Percentiles rank a stretch among this genome's conserved stretches.
phyloP scores from a whole-genome alignment of 106 monocot genomes.

The Platanthera guangdongensis region DNA sequence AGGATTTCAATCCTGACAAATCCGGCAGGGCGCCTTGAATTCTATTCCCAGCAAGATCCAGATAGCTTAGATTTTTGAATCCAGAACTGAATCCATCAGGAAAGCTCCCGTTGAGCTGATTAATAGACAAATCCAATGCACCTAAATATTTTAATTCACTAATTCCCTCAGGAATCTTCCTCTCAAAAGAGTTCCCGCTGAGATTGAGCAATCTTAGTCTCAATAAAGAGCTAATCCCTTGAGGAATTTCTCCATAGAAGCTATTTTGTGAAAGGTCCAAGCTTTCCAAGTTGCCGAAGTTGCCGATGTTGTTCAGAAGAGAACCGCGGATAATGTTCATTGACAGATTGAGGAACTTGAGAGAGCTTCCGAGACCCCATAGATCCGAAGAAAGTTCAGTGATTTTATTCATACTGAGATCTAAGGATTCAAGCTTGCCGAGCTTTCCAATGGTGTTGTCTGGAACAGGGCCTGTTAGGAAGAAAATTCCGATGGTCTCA shows the following conservation, averaged over 20 bases:
- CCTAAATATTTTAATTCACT: slow-evolving; percentile 34
- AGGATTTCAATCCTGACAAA: slow-evolving; percentile 27
- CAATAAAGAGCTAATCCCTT: slow-evolving; percentile 25
- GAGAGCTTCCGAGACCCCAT: slow-evolving; percentile 61
- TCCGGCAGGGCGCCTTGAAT: slow-evolving; percentile 40
- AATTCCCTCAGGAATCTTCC: slow-evolving; percentile 37
- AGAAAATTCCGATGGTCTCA: no score
- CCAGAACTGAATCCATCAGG: slow-evolving; percentile 33
- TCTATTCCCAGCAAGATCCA: slow-evolving; percentile 44
- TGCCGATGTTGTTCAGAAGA: slow-evolving; percentile 64
- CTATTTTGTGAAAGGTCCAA: slow-evolving; percentile 59
- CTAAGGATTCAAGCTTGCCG: slow-evolving; percentile 35
- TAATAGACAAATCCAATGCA: slow-evolving; percentile 32
- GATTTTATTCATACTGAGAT: slow-evolving; percentile 67
- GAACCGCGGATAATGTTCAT: slow-evolving; percentile 44
- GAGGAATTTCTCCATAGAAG: slow-evolving; percentile 52
- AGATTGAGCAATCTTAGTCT: slow-evolving; percentile 30
- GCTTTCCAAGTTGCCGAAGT: slow-evolving; percentile 52
- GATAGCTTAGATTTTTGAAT: slow-evolving; percentile 17
- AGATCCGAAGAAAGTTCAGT: slow-evolving; percentile 46
- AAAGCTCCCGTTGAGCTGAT: slow-evolving; percentile 38
- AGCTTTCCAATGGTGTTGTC: slow-evolving; percentile 85
- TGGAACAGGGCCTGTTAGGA: slow-evolving; percentile 69
- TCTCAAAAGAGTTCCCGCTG: slow-evolving; percentile 42
- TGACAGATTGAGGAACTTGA: slow-evolving; percentile 59